Conservation (phyloP, 257 asterid species). For the Phtheirospermum japonicum region DNA sequence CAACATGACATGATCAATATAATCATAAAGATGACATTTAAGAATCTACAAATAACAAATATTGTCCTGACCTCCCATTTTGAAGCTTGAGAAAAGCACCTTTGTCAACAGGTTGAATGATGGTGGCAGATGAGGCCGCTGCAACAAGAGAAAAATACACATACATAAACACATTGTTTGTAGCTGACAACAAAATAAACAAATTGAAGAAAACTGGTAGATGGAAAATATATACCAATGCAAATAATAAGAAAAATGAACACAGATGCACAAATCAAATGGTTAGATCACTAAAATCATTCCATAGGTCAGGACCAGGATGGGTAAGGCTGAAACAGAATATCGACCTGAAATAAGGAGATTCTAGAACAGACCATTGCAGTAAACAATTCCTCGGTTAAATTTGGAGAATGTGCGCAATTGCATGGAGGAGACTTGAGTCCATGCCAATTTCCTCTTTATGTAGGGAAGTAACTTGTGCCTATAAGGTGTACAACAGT, state of each 20-base stretch:
- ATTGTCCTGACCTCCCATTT: constrained; percentile 77
- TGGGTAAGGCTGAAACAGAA: constrained; percentile 49
- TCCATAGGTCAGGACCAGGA: constrained; percentile 34
- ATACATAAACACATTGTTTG: constrained; percentile 26
- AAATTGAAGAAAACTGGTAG: background rate
- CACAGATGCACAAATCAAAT: constrained; percentile 26
- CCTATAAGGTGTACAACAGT: constrained; percentile 60
- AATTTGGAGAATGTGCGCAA: constrained; percentile 56
- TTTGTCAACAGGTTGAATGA: constrained; percentile 53
- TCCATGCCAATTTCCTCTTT: constrained; percentile 77
- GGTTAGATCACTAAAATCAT: constrained; percentile 34
- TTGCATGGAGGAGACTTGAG: constrained; percentile 71
- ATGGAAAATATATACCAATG: background rate
- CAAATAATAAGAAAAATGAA: background rate
- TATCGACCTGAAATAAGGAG: constrained; percentile 73
- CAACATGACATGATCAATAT: background rate
- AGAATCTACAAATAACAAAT: background rate
- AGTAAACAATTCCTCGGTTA: constrained; percentile 66
- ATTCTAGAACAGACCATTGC: constrained; percentile 99
- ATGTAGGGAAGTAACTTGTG: constrained; percentile 55
- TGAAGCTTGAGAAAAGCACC: constrained; percentile 89
- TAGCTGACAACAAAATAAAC: constrained; percentile 21
- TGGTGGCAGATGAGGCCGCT: constrained; percentile 64
- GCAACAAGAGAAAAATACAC: constrained; percentile 41
- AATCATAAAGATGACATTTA: constrained; percentile 11